These are phyloP conservation scores for Nannizzia gypsea DNA, from an alignment of 2,329 filamentous ascomycete genomes.

Conservation along the genomic window DNA sequence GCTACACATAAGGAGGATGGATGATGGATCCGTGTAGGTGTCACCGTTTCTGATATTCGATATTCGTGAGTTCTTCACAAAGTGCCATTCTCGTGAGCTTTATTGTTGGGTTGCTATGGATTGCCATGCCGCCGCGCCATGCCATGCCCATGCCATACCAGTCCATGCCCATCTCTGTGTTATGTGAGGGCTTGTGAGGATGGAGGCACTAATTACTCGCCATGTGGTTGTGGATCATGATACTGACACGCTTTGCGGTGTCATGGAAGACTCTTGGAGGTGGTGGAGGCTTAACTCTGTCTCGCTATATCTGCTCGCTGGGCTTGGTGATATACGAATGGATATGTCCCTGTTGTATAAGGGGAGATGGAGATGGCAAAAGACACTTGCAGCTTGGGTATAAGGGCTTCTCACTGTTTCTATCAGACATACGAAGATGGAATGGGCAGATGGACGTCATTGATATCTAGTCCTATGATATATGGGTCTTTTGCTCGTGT, in stretches of 20 bases:
- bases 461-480: background rate
- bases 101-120: background rate
- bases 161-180: background rate
- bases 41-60: background rate
- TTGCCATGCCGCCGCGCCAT: background rate
- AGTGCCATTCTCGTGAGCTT: constrained; percentile 1
- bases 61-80: background rate
- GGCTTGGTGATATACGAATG: background rate
- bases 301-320: background rate
- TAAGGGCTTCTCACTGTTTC: background rate
- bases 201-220: background rate
- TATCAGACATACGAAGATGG: background rate
- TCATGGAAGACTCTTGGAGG: background rate
- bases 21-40: constrained; percentile 5
- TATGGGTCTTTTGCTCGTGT: background rate
- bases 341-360: background rate
- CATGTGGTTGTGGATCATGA: constrained; percentile 1
- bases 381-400: background rate
- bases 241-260: background rate
- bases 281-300: constrained; percentile 1
- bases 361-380: background rate
- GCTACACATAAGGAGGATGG: constrained; percentile 4
- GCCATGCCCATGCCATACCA: background rate
- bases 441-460: background rate
- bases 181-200: background rate